Evolutionary conservation across 2,329 filamentous ascomycete genomes (phyloP), one percentile per base, ranked within the genome.

Genomic region (Penicillium italicum): DNA sequence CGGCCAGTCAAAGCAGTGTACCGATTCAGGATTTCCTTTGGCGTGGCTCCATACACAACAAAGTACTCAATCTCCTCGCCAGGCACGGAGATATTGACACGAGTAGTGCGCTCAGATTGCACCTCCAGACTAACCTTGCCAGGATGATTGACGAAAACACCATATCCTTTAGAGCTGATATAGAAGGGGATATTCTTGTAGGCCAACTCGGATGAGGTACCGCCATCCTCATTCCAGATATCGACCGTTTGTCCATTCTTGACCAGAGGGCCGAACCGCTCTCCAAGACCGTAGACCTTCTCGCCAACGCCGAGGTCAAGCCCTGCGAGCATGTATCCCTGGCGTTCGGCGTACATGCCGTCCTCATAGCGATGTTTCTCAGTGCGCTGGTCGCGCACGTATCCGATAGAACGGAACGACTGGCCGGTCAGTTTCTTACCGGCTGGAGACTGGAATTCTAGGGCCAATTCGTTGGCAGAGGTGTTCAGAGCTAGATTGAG

Each of bases 211-310:
- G 72, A 74, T 4, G 69, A 72, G 20, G 74, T 76, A 3, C 74
- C 74, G 10, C 80, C 80, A 59, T 83, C 80, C 57, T 82, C 80
- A 50, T 83, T 83, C 80, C 79, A 82, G n/a, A 91, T 79, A 53
- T 82, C 78, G 3, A 91, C 75, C 12, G 80, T 79, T 70, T 91
- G 88, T 12, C 88, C 88, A 40, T 90, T 84, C 70, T 89, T 91
- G 69, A 89, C 87, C 72, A 88, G 89, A 7, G 86, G 83, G 0
- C 88, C 88, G 67, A 91, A 92, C 14, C 89, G 80, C 73, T 91
- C 88, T 1, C 88, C 89, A 4, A 91, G 79, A 0, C 89, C 88
- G 69, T 90, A 87, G 14, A 91, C 80, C 0, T 85, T 83, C 71
- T 91, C 89, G 16, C 79, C 77, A 4, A 83, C 71, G 14, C 70